phyloP scores from a whole-genome alignment of 2,329 filamentous ascomycete species.

The Verticillium alfalfae region DNA sequence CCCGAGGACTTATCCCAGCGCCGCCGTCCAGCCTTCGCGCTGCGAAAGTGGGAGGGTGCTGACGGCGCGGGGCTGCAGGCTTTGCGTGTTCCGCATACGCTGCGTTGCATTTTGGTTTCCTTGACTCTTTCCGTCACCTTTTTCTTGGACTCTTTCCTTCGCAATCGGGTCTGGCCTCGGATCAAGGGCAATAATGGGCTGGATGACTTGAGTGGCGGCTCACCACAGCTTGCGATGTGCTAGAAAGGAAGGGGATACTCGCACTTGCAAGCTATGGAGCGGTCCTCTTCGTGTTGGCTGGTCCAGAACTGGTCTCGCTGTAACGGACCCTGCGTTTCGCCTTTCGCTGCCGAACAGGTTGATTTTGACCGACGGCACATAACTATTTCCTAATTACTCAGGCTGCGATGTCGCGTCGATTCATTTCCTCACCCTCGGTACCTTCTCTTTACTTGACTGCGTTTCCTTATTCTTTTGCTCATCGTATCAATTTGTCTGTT shows the following conservation, averaged over 20 bases:
- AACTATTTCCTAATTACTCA: background rate
- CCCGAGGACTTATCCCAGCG: background rate
- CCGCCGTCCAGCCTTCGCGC: background rate
- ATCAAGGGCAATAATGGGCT: background rate
- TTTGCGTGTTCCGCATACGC: background rate
- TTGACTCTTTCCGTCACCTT: slow-evolving; percentile 5
- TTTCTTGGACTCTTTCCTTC: slow-evolving; percentile 14
- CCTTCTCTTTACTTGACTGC: slow-evolving; percentile 1
- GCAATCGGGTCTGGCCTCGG: background rate
- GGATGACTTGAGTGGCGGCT: background rate
- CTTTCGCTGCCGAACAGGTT: background rate
- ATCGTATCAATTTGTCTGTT: slow-evolving; percentile 5
- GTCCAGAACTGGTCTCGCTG: background rate
- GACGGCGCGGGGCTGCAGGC: background rate
- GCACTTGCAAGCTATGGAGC: background rate
- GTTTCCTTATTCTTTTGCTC: slow-evolving; percentile 6
- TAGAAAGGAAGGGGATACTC: background rate
- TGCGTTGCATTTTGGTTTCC: background rate
- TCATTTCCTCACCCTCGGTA: background rate
- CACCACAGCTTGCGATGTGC: background rate
- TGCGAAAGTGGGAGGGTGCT: background rate
- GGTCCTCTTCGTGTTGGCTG: background rate
- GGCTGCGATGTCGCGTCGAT: background rate
- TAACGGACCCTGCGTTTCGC: background rate
- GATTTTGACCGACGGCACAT: background rate